Evolutionary conservation across 176 grass and related monocot genomes (phyloP).

Genomic region (Carex littledalei): DNA sequence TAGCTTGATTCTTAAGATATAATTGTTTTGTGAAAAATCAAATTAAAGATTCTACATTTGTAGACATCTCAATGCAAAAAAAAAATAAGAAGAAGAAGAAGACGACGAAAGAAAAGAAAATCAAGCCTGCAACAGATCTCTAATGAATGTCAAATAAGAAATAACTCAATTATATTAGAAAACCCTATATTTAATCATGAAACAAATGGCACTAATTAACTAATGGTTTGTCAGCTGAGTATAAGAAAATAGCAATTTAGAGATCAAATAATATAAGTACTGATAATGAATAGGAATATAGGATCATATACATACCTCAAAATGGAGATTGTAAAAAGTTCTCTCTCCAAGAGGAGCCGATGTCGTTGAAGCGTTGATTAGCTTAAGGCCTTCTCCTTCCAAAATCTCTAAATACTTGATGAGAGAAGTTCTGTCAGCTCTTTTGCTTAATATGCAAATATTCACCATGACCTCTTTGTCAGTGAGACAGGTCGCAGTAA

Average conservation of each 20-base stretch:
- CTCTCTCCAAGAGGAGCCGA: constrained; percentile 30
- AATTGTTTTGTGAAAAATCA: too few relatives aligned
- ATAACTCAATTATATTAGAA: background rate
- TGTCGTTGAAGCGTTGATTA: constrained; percentile 53
- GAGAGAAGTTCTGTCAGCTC: constrained; percentile 26
- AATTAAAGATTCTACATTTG: background rate
- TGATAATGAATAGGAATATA: background rate
- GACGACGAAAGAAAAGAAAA: background rate
- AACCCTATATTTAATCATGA: too few relatives aligned
- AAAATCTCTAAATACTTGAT: constrained; percentile 47
- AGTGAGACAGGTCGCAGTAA: constrained; percentile 50
- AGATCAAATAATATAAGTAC: background rate
- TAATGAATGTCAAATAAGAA: background rate
- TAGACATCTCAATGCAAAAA: background rate
- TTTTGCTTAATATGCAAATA: constrained; percentile 40
- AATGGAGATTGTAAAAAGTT: constrained; percentile 72
- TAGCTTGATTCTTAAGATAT: background rate
- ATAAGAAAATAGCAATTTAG: too few relatives aligned
- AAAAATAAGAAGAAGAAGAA: too few relatives aligned
- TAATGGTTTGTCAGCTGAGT: too few relatives aligned
- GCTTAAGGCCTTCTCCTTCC: constrained; percentile 57
- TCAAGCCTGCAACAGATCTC: background rate
- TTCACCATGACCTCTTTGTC: constrained; percentile 77
- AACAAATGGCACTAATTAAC: too few relatives aligned
- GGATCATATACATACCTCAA: constrained; percentile 45